A percentile compares a stretch with the other conserved stretches of the same genome.
Evolutionary conservation across 2,329 filamentous ascomycete genomes (phyloP).

Genomic region (Penicillium sp.): DNA sequence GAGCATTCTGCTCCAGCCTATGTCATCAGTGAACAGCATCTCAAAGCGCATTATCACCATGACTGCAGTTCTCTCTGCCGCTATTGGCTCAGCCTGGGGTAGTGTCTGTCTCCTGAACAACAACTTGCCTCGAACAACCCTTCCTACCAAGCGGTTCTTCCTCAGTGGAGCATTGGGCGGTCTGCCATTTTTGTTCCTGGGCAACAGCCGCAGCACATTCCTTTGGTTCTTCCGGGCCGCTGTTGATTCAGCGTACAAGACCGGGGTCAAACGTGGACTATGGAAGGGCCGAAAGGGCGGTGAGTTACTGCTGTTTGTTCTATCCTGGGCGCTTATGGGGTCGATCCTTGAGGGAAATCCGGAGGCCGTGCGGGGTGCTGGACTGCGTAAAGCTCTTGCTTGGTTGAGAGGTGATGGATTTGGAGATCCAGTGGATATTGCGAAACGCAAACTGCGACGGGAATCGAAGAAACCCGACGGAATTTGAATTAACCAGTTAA

Average conservation of each 20-base stretch:
- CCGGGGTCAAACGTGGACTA: conserved; percentile 84
- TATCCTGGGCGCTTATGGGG: conserved; percentile 73
- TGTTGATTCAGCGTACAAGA: conserved; percentile 84
- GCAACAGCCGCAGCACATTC: conserved; percentile 60
- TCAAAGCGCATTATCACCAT: conserved; percentile 68
- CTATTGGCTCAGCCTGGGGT: conserved; percentile 85
- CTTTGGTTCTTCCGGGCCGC: conserved; percentile 75
- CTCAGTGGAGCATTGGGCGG: conserved; percentile 82
- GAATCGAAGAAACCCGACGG: conserved; percentile 30
- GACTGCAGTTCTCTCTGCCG: conserved; percentile 73
- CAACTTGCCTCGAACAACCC: conserved; percentile 67
- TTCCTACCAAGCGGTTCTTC: conserved; percentile 85
- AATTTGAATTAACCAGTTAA: background rate
- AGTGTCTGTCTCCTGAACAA: conserved; percentile 85
- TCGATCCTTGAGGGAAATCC: conserved; percentile 72
- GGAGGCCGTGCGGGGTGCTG: conserved; percentile 62
- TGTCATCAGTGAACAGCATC: conserved; percentile 64
- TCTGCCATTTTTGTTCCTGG: conserved; percentile 71
- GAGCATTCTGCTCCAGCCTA: conserved; percentile 65
- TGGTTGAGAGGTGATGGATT: conserved; percentile 74
- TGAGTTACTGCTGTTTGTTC: conserved; percentile 79
- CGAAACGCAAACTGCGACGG: conserved; percentile 31
- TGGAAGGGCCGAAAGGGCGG: conserved; percentile 80
- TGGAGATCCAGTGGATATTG: conserved; percentile 61
- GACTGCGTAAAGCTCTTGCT: conserved; percentile 68